Conservation (phyloP, 1,284 basidiomycete species). For the Trametes hirsuta region DNA sequence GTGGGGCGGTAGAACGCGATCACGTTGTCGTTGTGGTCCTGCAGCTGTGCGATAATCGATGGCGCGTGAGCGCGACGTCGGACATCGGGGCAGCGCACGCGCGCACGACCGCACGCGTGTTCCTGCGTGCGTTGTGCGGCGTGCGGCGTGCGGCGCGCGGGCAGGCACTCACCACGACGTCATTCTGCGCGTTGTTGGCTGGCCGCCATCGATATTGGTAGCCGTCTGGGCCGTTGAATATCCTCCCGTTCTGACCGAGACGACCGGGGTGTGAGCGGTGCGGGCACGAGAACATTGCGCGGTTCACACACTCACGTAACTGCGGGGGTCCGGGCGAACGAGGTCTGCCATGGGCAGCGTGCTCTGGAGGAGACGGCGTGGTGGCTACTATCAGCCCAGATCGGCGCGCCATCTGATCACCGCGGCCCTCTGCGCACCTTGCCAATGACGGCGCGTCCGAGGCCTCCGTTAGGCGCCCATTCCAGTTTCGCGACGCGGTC, state of each 20-base stretch:
- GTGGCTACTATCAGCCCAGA: constrained; percentile 22
- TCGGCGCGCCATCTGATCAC: constrained; percentile 27
- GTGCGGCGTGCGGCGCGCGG: constrained; percentile 2
- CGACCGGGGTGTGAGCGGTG: constrained; percentile 16
- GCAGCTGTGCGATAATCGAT: constrained; percentile 53
- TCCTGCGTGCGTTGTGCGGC: no score
- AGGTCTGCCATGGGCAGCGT: constrained; percentile 80
- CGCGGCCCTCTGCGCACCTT: constrained; percentile 52
- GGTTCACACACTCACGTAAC: constrained; percentile 28
- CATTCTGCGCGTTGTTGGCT: constrained; percentile 51
- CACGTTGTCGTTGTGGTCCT: constrained; percentile 66
- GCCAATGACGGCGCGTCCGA: constrained; percentile 81
- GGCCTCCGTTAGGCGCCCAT: constrained; percentile 77
- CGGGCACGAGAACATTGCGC: constrained; percentile 6
- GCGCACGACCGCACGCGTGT: background rate
- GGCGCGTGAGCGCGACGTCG: constrained; percentile 9
- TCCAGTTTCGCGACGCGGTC: constrained; percentile 85
- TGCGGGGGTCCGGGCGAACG: constrained; percentile 63
- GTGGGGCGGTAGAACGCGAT: constrained; percentile 80
- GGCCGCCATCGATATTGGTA: constrained; percentile 77
- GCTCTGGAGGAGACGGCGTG: constrained; percentile 47
- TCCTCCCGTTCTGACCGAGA: constrained; percentile 49
- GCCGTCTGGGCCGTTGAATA: constrained; percentile 81
- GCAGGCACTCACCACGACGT: constrained; percentile 58
- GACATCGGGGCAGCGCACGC: constrained; percentile 16